Conservation (phyloP, 1,139 yeast species). For the Suhomyces choctaworum region DNA sequence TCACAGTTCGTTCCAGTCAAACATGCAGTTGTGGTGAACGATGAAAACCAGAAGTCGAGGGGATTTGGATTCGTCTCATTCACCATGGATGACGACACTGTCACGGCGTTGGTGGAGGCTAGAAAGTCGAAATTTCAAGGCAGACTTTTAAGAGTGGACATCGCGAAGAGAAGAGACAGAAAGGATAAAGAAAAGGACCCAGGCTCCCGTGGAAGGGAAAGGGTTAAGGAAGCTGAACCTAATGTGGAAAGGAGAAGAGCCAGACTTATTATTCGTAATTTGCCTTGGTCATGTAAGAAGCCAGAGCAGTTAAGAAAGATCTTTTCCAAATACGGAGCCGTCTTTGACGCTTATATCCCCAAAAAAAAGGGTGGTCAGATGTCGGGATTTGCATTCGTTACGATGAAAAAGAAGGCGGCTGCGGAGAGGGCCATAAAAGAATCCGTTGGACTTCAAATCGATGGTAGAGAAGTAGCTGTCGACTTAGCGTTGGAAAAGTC, state of each 20-base stretch:
- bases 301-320: conserved; percentile 68
- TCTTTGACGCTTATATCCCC: conserved; percentile 87
- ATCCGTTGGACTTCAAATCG: conserved; percentile 71
- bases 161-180: conserved; percentile 92
- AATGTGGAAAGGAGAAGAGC: conserved; percentile 69
- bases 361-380: conserved; percentile 83
- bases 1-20: conserved; percentile 93
- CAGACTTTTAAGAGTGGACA: conserved; percentile 70
- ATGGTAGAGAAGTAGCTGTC: conserved; percentile 90
- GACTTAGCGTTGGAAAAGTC: conserved; percentile 90
- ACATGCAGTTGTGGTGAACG: conserved; percentile 91
- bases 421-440: conserved; percentile 84
- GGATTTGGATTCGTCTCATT: conserved; percentile 97
- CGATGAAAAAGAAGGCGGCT: conserved; percentile 76
- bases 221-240: conserved; percentile 14
- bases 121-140: conserved; percentile 66
- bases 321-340: conserved; percentile 81
- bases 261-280: conserved; percentile 81
- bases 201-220: conserved; percentile 55
- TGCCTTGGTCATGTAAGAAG: conserved; percentile 94
- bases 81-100: conserved; percentile 80
- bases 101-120: conserved; percentile 69
- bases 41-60: conserved; percentile 69
- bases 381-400: conserved; percentile 94
- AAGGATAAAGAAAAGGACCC: conserved; percentile 37